These are phyloP conservation scores for Pseudonectria foliicola DNA, from an alignment of 2,329 filamentous ascomycete species.

Conservation along the genomic window DNA sequence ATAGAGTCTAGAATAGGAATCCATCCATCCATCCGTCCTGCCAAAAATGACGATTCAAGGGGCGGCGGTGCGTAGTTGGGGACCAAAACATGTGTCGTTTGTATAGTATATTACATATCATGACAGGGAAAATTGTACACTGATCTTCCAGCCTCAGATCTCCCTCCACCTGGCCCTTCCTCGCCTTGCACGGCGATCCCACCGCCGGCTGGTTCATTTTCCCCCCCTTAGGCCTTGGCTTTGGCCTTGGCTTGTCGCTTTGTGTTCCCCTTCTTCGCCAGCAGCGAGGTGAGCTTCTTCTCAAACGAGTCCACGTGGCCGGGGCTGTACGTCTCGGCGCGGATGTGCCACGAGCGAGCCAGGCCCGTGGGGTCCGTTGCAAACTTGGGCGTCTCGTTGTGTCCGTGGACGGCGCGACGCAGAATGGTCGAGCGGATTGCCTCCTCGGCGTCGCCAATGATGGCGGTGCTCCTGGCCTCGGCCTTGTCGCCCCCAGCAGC, in stretches of 20 bases:
- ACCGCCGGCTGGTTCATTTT: background rate
- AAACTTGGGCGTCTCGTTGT: slow-evolving; percentile 29
- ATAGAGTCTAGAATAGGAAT: too few species aligned
- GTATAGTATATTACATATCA: slow-evolving; percentile 22
- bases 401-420: slow-evolving; percentile 27
- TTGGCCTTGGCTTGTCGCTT: slow-evolving; percentile 15
- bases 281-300: slow-evolving; percentile 30
- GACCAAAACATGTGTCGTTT: slow-evolving; percentile 13
- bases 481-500: slow-evolving; percentile 8
- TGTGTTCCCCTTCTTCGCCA: slow-evolving; percentile 16
- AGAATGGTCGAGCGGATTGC: slow-evolving; percentile 26
- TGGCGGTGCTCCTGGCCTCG: slow-evolving; percentile 9
- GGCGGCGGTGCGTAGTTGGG: slow-evolving; percentile 2
- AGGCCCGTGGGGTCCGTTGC: slow-evolving; percentile 27
- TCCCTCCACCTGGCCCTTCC: background rate
- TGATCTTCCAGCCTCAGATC: slow-evolving; percentile 12
- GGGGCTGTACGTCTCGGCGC: slow-evolving; percentile 29
- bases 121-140: slow-evolving; percentile 21
- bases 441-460: slow-evolving; percentile 28
- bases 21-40: too few species aligned
- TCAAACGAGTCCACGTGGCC: slow-evolving; percentile 31
- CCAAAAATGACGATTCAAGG: slow-evolving; percentile 1
- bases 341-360: slow-evolving; percentile 30
- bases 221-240: slow-evolving; percentile 16
- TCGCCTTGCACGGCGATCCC: too few species aligned